phyloP scores from a whole-genome alignment of 371 early-diverging fungal species.

The Circinella minor region DNA sequence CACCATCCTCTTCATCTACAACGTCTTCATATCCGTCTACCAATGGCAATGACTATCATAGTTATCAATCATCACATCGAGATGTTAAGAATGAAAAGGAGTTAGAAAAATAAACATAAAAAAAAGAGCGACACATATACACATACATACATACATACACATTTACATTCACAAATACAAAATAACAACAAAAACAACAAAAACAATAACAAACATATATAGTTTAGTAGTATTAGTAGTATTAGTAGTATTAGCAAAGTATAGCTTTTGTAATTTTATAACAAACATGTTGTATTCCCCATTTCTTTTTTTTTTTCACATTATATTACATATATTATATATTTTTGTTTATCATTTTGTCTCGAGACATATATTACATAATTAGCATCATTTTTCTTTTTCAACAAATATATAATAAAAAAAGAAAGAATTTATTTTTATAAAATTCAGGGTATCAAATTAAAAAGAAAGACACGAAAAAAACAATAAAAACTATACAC shows the following conservation, averaged over 20 bases:
- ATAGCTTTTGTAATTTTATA: not conserved
- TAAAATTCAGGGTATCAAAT: not conserved
- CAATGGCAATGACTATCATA: conserved; percentile 1
- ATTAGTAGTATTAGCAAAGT: not conserved
- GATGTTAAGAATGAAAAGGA: conserved; percentile 2
- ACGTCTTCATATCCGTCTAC: not conserved
- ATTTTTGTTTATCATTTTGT: too few relatives aligned
- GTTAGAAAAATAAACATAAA: conserved; percentile 7
- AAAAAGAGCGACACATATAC: too few relatives aligned
- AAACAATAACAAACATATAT: not conserved
- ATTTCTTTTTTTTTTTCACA: not conserved
- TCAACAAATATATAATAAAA: too few relatives aligned
- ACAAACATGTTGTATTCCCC: conserved; percentile 1
- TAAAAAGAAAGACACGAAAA: not conserved
- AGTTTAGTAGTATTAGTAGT: too few relatives aligned
- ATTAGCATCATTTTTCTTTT: too few relatives aligned
- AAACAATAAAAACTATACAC: not conserved
- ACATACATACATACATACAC: too few relatives aligned
- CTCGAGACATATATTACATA: too few relatives aligned
- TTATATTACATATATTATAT: not conserved
- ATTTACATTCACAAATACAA: too few relatives aligned
- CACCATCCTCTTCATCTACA: not conserved
- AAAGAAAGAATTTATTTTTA: not conserved
- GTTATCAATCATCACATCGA: not conserved
- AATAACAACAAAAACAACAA: too few relatives aligned